Base-by-base conservation (phyloP, 2,329 filamentous ascomycete species). In the Ceratocystis huliohia region DNA sequence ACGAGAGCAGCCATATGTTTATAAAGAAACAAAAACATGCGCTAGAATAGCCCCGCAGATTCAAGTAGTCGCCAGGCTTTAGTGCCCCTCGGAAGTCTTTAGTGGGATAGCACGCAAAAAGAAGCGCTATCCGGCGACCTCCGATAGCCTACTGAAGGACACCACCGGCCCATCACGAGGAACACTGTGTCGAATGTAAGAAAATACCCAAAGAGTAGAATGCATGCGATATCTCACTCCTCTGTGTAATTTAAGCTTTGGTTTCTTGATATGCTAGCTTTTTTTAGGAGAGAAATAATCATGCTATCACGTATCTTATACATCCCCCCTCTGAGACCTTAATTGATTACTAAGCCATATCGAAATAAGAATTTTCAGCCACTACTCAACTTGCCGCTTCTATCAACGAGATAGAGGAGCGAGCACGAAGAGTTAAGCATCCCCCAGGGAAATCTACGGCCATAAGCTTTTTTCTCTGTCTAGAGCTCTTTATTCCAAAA, bases 401-500 rank as follows among this genome's bases (percentile, higher is more conserved):
- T 28, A 45, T 37, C 63, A 22, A 50, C 61, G 28, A 46, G 44
- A 41, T 6, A 33, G 22, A 48, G 56, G 10, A 59, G 15, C 30
- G 5, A 37, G 56, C 56, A 30, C 56, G 17, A 17, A 59, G 5
- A 33, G 8, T 20, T 8, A n/a, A 37, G 7, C 25, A 59, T 5
- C 30, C 20, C 22, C 28, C 4, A 5, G 1, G 28, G 28, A 59
- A 5, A 33, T 28, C 22, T 8, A 28, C 28, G 22, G 7, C 22
- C 28, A 25, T 7, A 33, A 20, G 10, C 8, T 1, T 25, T 56
- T 25, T 25, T 5, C 7, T 28, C 28, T 28, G 8, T 33, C 50
- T 25, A 13, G 44, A 8, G 22, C 25, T n/a, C 48, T 53, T 53
- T 15, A 8, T 28, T 53, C 8, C 13, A 25, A 15, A 53, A 85